These are phyloP conservation scores for Penicillium sp. DNA, from an alignment of 2,329 filamentous ascomycete genomes.

Conservation along the genomic window DNA sequence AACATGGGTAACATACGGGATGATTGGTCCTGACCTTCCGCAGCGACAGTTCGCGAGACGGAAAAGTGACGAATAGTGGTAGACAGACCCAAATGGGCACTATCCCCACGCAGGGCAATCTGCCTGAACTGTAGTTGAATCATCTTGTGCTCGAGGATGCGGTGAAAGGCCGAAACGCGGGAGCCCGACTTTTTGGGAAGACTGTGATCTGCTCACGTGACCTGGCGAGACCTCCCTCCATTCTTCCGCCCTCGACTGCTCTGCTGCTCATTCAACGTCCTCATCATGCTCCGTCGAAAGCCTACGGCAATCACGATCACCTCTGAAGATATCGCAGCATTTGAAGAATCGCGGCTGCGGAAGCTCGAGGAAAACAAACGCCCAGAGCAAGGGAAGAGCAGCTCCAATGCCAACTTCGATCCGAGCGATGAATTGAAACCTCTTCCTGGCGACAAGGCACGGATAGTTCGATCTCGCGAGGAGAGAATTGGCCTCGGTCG, in stretches of 20 bases:
- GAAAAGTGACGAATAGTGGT: constrained; percentile 30
- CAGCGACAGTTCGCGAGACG: constrained; percentile 14
- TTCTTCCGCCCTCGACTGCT: background rate
- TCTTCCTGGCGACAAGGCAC: constrained; percentile 49
- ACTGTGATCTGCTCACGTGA: constrained; percentile 17
- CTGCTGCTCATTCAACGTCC: background rate
- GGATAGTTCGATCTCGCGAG: constrained; percentile 47
- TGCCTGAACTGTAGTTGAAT: constrained; percentile 28
- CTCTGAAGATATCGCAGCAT: constrained; percentile 47
- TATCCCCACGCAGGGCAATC: constrained; percentile 12
- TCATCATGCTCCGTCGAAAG: constrained; percentile 50
- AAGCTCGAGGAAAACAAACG: constrained; percentile 31
- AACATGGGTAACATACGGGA: constrained; percentile 25
- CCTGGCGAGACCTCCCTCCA: background rate
- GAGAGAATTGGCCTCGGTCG: constrained; percentile 45
- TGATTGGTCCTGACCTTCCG: constrained; percentile 16
- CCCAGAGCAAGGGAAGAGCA: constrained; percentile 20
- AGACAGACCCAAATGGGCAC: constrained; percentile 11
- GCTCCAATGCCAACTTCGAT: constrained; percentile 35
- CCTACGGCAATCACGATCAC: constrained; percentile 52
- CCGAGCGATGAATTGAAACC: constrained; percentile 53
- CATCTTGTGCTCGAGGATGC: constrained; percentile 23
- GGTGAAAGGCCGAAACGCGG: background rate
- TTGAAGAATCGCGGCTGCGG: constrained; percentile 44
- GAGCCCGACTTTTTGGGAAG: constrained; percentile 4